These are phyloP conservation scores for Penstemon barbatus DNA, from an alignment of 257 asterid genomes.

Conservation along the genomic window DNA sequence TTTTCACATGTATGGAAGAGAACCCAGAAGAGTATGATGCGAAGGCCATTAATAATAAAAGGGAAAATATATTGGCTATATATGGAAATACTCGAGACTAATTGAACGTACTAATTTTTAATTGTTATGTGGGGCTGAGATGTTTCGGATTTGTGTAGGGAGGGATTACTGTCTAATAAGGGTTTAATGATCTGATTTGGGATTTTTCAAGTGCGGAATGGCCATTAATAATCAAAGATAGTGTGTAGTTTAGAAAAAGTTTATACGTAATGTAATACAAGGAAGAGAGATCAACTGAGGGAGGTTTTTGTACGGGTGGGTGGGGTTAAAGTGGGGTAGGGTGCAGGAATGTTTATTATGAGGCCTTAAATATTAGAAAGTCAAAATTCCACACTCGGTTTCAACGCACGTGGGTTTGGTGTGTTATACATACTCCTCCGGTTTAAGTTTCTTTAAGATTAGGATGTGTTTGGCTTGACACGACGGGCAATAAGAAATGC, in stretches of 20 bases:
- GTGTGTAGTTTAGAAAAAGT: not conserved
- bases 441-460: too few species aligned
- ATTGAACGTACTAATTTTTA: not conserved
- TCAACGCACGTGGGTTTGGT: not conserved
- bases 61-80: not conserved
- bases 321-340: not conserved
- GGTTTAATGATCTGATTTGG: not conserved
- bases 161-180: not conserved
- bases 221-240: not conserved
- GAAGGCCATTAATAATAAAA: conserved; percentile 6
- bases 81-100: not conserved
- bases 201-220: not conserved
- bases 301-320: not conserved
- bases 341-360: not conserved
- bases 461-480: too few species aligned
- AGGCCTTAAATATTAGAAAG: not conserved
- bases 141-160: conserved; percentile 3
- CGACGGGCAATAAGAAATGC: too few species aligned
- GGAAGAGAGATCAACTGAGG: not conserved
- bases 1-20: not conserved
- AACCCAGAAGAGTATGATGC: not conserved
- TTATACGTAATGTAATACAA: not conserved
- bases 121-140: not conserved
- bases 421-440: too few species aligned
- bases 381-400: not conserved